Evolutionary conservation across 148 eudicot genomes (phyloP).

Genomic region (Persicaria tinctoria): DNA sequence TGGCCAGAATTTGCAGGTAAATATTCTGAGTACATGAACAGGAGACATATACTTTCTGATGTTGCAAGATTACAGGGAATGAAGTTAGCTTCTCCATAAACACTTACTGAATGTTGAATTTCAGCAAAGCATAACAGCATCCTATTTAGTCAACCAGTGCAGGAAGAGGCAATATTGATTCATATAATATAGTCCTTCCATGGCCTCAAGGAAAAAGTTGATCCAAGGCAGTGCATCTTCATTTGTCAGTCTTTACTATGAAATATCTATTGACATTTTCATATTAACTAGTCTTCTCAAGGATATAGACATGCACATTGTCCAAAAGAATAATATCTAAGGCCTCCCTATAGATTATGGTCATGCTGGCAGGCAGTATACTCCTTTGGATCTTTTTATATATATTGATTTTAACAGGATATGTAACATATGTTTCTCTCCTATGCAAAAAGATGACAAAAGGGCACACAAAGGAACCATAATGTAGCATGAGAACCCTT

Average conservation of each 20-base stretch:
- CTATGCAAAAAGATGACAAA: neutral
- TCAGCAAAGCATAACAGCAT: no score
- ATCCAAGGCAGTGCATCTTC: neutral
- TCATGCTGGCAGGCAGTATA: neutral
- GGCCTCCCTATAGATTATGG: neutral
- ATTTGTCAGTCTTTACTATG: neutral
- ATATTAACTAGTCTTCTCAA: no score
- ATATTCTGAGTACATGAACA: no score
- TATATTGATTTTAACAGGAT: neutral
- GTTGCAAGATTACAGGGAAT: no score
- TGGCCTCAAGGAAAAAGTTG: neutral
- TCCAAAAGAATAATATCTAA: no score
- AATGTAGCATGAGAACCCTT: conserved; percentile 21
- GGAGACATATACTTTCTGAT: no score
- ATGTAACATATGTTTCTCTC: neutral
- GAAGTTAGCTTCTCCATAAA: no score
- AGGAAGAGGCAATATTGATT: neutral
- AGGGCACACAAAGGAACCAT: neutral
- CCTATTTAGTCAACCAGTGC: no score
- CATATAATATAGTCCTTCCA: neutral
- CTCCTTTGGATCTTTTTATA: neutral
- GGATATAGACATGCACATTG: no score
- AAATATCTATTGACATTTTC: no score
- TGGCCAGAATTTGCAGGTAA: no score
- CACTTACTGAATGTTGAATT: no score